A percentile compares a stretch with the other conserved stretches of the same genome.
Evolutionary conservation across 495 filamentous ascomycete species (phyloP).

Genomic region (Lophiostoma macrostomum): DNA sequence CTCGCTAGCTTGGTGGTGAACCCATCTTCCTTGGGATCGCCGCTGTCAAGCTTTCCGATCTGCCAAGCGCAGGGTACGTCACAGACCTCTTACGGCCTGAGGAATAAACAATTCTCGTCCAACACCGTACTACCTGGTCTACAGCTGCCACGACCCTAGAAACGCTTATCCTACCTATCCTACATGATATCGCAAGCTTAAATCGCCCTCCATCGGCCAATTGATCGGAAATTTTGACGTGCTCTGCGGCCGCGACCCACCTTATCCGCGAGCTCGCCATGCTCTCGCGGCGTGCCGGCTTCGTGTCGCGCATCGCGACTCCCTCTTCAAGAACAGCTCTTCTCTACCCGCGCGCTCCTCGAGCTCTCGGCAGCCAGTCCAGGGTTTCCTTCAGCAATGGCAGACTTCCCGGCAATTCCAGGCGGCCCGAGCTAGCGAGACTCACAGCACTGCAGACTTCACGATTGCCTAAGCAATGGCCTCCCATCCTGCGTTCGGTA

Average conservation of each 20-base stretch:
- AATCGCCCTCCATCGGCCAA: no score
- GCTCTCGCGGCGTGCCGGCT: slow-evolving; percentile 19
- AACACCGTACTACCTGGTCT: background rate
- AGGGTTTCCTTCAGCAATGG: slow-evolving; percentile 26
- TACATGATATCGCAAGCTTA: slow-evolving; percentile 11
- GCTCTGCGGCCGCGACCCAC: background rate
- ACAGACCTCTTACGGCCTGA: slow-evolving; percentile 2
- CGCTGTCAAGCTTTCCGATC: slow-evolving; percentile 5
- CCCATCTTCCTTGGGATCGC: background rate
- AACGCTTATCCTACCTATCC: background rate
- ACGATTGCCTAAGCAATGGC: background rate
- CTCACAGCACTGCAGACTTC: slow-evolving; percentile 4
- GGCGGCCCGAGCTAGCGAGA: slow-evolving; percentile 16
- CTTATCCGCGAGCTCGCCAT: slow-evolving; percentile 15
- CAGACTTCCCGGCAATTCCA: slow-evolving; percentile 7
- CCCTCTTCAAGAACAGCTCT: slow-evolving; percentile 5
- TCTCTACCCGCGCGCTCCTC: background rate
- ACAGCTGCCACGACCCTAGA: background rate
- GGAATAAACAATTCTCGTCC: slow-evolving; percentile 19
- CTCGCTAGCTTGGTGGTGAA: slow-evolving; percentile 10
- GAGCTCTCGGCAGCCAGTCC: background rate
- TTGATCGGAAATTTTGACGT: slow-evolving; percentile 12
- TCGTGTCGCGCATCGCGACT: slow-evolving; percentile 14
- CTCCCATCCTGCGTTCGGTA: slow-evolving; percentile 6
- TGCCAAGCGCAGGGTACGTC: slow-evolving; percentile 27